These are phyloP conservation scores for Beauveria caledonica DNA, from an alignment of 2,329 filamentous ascomycete genomes.

Conservation along the genomic window DNA sequence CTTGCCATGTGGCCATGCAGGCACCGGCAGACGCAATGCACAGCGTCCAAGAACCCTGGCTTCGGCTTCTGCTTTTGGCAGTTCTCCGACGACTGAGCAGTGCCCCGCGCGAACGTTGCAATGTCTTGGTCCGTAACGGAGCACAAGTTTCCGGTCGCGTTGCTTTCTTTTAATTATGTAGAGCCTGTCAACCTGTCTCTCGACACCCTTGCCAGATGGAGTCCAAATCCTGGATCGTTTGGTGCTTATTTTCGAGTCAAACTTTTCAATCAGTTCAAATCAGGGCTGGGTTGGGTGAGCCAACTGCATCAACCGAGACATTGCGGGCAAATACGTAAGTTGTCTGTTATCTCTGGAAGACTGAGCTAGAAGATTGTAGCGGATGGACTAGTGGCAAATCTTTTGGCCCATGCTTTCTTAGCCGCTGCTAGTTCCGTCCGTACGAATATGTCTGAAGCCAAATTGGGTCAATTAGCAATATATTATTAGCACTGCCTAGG, in stretches of 20 bases:
- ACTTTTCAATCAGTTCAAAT: no score
- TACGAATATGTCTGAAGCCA: neutral
- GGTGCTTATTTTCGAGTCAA: neutral
- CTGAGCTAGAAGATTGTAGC: neutral
- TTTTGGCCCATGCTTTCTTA: neutral
- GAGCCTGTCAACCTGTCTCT: neutral
- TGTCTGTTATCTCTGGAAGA: neutral
- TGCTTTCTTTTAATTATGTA: neutral
- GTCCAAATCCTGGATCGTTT: neutral
- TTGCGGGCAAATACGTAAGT: neutral
- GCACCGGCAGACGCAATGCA: no score
- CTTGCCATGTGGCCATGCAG: no score
- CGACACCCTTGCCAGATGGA: neutral
- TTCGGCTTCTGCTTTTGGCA: neutral
- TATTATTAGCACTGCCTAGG: neutral
- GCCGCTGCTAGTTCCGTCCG: neutral
- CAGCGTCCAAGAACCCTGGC: neutral
- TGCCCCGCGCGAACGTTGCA: neutral
- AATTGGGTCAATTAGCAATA: neutral
- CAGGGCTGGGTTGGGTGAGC: neutral
- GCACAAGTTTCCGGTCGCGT: neutral
- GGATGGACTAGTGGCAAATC: neutral
- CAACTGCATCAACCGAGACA: slow-evolving; percentile 2
- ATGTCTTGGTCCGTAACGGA: no score
- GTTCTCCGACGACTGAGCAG: neutral